Evolutionary conservation across 208 protist species (phyloP).

Genomic region (Phytomonas francai): DNA sequence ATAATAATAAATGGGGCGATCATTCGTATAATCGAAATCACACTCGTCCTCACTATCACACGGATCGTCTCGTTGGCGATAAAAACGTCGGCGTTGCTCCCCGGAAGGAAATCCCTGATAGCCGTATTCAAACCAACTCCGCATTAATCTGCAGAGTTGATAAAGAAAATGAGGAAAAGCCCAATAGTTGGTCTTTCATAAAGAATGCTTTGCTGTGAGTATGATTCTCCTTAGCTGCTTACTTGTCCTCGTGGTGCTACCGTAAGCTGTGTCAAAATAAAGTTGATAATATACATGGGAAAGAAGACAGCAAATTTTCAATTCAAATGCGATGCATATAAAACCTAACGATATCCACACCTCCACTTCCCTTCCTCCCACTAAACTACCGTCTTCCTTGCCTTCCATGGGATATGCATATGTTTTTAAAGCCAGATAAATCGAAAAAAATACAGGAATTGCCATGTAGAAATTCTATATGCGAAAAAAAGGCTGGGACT

Average conservation of each 20-base stretch:
- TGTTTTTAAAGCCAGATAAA: neutral
- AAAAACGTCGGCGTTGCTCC: constrained; percentile 70
- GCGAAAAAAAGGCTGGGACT: neutral
- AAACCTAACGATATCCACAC: no score
- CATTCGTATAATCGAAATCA: constrained; percentile 56
- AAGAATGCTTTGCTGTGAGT: neutral
- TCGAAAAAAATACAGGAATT: neutral
- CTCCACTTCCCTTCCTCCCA: neutral
- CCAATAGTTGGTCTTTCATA: neutral
- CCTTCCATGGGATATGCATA: neutral
- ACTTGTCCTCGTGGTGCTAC: neutral
- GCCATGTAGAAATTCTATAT: neutral
- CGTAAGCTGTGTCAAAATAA: neutral
- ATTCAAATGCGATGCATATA: neutral
- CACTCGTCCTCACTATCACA: constrained; percentile 80
- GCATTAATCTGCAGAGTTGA: constrained; percentile 22
- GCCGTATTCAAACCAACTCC: constrained; percentile 77
- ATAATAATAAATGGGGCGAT: constrained; percentile 62
- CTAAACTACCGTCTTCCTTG: neutral
- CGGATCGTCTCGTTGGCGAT: constrained; percentile 74
- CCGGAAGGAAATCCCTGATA: constrained; percentile 75
- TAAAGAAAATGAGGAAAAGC: constrained; percentile 4
- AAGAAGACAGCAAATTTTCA: neutral
- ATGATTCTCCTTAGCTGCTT: neutral
- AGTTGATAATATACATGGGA: neutral